These are phyloP conservation scores for Juncus effusus DNA, from an alignment of 176 grass and related monocot species.

Conservation along the genomic window DNA sequence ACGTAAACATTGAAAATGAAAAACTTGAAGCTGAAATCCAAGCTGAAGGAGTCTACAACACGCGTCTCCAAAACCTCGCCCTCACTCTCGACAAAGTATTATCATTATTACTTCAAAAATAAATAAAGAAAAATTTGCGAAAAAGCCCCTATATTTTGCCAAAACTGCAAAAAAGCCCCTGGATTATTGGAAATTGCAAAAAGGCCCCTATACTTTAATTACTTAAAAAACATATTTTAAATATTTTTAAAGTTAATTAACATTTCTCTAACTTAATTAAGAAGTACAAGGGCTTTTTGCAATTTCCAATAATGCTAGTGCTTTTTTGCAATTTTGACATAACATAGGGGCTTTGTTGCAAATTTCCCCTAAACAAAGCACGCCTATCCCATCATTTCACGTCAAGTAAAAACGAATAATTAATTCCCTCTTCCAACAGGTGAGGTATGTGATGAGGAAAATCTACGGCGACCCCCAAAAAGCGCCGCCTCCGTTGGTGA, in stretches of 20 bases:
- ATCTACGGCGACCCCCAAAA: conserved; percentile 77
- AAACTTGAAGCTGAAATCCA: conserved; percentile 90
- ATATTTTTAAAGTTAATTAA: too few relatives aligned
- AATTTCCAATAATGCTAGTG: too few relatives aligned
- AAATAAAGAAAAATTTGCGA: not conserved
- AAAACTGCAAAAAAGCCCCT: too few relatives aligned
- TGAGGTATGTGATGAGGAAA: conserved; percentile 83
- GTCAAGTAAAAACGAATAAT: conserved; percentile 12
- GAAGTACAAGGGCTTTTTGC: too few relatives aligned
- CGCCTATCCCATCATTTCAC: conserved; percentile 9
- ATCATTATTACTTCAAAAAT: not conserved
- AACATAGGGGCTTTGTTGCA: not conserved
- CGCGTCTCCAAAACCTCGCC: conserved; percentile 86
- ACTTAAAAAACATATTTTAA: too few relatives aligned
- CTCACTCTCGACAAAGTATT: conserved; percentile 95
- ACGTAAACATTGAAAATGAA: conserved; percentile 81
- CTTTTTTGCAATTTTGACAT: too few relatives aligned
- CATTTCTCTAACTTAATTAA: too few relatives aligned
- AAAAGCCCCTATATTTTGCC: too few relatives aligned
- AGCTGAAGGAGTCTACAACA: conserved; percentile 93
- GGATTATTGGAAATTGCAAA: too few relatives aligned
- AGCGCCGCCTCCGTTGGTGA: conserved; percentile 84
- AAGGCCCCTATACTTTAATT: too few relatives aligned
- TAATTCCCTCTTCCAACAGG: conserved; percentile 31
- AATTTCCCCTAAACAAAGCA: not conserved